phyloP scores from a whole-genome alignment of 2,329 filamentous ascomycete species.

The Nothophaeocryptopus gaeumannii region DNA sequence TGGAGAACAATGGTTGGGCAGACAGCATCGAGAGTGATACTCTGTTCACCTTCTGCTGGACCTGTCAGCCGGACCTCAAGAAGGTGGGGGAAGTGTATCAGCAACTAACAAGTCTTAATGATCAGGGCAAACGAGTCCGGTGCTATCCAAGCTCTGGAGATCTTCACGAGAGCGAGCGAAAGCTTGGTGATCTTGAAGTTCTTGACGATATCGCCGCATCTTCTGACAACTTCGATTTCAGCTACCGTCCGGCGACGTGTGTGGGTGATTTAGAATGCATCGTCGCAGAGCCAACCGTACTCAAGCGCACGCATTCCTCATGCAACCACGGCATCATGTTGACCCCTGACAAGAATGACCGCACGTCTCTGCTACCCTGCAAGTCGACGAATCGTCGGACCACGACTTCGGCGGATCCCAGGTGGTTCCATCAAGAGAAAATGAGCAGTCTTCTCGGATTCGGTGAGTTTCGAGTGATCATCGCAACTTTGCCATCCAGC shows the following conservation, averaged over 20 bases:
- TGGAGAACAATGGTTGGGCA: neutral
- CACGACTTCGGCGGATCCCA: too few relatives aligned
- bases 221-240: neutral
- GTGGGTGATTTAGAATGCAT: neutral
- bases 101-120: neutral
- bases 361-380: neutral
- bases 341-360: neutral
- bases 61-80: neutral
- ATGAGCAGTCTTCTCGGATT: neutral
- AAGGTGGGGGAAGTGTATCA: neutral
- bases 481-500: constrained; percentile 1
- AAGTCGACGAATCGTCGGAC: neutral
- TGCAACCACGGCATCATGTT: neutral
- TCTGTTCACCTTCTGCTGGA: constrained; percentile 6
- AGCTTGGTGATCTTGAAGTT: constrained; percentile 10
- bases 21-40: neutral
- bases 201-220: constrained; percentile 1
- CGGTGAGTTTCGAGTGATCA: constrained; percentile 9
- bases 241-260: constrained; percentile 10
- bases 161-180: constrained; percentile 7
- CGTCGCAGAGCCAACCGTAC: neutral
- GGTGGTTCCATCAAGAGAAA: constrained; percentile 11
- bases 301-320: constrained; percentile 7
- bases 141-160: constrained; percentile 9
- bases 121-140: neutral